Evolutionary conservation across 345 rosid genomes (phyloP).

Genomic region (Citrus unshiu): DNA sequence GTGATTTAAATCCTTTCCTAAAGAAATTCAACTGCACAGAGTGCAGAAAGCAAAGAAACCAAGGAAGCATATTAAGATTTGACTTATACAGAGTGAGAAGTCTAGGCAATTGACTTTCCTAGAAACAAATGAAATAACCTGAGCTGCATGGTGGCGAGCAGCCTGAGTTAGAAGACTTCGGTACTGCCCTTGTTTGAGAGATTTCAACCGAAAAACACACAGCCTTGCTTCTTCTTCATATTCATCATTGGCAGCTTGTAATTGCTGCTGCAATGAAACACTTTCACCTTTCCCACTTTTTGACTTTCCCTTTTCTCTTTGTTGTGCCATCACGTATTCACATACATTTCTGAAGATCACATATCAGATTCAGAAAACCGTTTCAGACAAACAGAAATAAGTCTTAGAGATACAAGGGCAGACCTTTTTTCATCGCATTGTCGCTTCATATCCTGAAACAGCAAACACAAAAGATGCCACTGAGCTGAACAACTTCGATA

Average conservation of each 20-base stretch:
- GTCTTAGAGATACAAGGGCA: slow-evolving; percentile 10
- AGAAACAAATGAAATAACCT: slow-evolving; percentile 44
- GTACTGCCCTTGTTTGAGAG: slow-evolving; percentile 89
- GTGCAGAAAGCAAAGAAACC: slow-evolving; percentile 11
- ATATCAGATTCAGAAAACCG: slow-evolving; percentile 21
- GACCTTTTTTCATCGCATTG: slow-evolving; percentile 97
- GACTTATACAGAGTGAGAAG: not conserved
- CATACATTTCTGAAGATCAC: slow-evolving; percentile 57
- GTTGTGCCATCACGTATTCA: slow-evolving; percentile 74
- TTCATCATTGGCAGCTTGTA: slow-evolving; percentile 72
- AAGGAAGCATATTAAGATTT: slow-evolving; percentile 8
- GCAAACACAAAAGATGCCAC: slow-evolving; percentile 12
- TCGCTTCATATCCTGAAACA: slow-evolving; percentile 91
- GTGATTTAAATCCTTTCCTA: slow-evolving; percentile 72
- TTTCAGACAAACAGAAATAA: slow-evolving; percentile 13
- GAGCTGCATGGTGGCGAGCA: slow-evolving; percentile 96
- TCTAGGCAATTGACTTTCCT: not conserved
- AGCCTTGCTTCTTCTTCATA: slow-evolving; percentile 80
- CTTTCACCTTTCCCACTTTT: slow-evolving; percentile 72
- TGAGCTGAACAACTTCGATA: slow-evolving; percentile 9
- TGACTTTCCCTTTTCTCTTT: slow-evolving; percentile 74
- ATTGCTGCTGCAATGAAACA: slow-evolving; percentile 48
- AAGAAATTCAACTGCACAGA: slow-evolving; percentile 77
- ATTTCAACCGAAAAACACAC: slow-evolving; percentile 83
- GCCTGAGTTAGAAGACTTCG: slow-evolving; percentile 94